A percentile compares a stretch with the other conserved stretches of the same genome.
Evolutionary conservation across 805 yeast species (phyloP).

Genomic region (Myxozyma neglecta): DNA sequence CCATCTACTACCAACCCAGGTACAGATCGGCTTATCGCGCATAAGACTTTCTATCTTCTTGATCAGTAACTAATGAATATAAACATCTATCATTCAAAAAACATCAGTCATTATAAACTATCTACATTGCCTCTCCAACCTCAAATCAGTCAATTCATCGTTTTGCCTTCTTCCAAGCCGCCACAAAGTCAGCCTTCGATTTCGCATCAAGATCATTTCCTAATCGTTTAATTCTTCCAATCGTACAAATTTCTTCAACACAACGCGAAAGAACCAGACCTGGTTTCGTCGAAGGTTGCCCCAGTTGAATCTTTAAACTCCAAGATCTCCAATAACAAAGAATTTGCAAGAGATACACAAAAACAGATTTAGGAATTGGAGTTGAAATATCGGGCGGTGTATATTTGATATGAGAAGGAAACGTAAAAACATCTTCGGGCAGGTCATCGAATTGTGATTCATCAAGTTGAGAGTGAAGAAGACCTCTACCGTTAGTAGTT

Average conservation of each 20-base stretch:
- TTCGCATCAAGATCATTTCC: conserved; percentile 47
- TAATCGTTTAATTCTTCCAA: conserved; percentile 52
- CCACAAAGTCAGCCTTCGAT: conserved; percentile 49
- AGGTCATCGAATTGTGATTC: conserved; percentile 1
- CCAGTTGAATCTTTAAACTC: conserved; percentile 36
- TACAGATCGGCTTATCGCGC: too few relatives aligned
- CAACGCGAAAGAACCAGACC: conserved; percentile 23
- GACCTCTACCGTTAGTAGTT: conserved; percentile 75
- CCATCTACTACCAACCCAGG: too few relatives aligned
- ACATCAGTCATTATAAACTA: not conserved
- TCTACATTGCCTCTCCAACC: not conserved
- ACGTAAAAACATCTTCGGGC: conserved; percentile 29
- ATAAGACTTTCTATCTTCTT: too few relatives aligned
- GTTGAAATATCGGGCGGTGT: conserved; percentile 39
- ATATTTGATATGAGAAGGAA: conserved; percentile 39
- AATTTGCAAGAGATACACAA: conserved; percentile 37
- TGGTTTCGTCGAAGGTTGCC: conserved; percentile 33
- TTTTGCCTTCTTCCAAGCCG: conserved; percentile 39
- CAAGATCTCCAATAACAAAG: conserved; percentile 33
- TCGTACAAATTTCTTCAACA: conserved; percentile 35
- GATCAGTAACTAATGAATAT: too few relatives aligned
- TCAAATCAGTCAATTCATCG: not conserved
- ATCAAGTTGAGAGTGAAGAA: conserved; percentile 53
- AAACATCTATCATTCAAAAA: not conserved
- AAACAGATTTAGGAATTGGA: conserved; percentile 39